Percentiles rank a stretch among this genome's conserved stretches.
phyloP scores from a whole-genome alignment of 2,329 filamentous ascomycete species.

The Arthrinium phaeospermum region DNA sequence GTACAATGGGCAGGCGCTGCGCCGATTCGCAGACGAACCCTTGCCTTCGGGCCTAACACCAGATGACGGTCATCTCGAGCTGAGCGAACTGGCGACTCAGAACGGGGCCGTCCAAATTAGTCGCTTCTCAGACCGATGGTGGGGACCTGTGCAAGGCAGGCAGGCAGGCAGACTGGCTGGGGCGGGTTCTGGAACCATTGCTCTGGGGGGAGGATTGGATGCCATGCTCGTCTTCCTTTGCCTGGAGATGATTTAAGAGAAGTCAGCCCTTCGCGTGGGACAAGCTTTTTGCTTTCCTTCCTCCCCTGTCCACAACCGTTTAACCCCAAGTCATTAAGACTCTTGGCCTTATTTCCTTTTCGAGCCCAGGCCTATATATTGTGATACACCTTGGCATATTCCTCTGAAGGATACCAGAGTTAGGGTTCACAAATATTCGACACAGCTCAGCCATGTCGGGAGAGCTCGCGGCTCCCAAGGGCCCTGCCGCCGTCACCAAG shows the following conservation, averaged over 20 bases:
- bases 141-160: not conserved
- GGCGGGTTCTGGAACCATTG: not conserved
- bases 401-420: not conserved
- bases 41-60: conserved; percentile 5
- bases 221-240: not conserved
- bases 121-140: conserved; percentile 1
- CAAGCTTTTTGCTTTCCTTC: not conserved
- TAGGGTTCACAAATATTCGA: not conserved
- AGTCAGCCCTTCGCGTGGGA: not conserved
- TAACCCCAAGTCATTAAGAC: not conserved
- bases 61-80: conserved; percentile 1
- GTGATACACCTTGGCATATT: not conserved
- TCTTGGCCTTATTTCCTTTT: not conserved
- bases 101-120: not conserved
- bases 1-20: conserved; percentile 4
- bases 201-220: conserved; percentile 5
- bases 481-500: conserved; percentile 39
- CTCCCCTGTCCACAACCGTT: conserved; percentile 19
- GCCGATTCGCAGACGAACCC: conserved; percentile 4
- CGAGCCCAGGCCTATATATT: not conserved
- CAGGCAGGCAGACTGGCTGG: not conserved
- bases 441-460: conserved; percentile 20
- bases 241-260: conserved; percentile 3
- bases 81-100: conserved; percentile 9
- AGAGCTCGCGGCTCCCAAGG: not conserved